A percentile compares a stretch with the other conserved stretches of the same genome.
Conservation (phyloP, 441 rosid species). For the Oxalis stricta region DNA sequence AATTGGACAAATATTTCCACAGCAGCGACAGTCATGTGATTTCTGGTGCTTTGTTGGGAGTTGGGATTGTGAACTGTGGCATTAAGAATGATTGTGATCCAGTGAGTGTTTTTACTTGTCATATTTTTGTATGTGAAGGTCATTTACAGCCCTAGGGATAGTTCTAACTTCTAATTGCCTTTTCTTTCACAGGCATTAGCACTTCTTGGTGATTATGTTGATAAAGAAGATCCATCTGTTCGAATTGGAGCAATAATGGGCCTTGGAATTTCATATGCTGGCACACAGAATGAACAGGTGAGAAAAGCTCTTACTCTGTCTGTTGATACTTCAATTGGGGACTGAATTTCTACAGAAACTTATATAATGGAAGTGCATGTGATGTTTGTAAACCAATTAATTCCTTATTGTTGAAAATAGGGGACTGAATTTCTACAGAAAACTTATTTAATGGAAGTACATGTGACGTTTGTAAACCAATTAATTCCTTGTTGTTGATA, state of each 20-base stretch:
- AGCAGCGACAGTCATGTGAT: constrained; percentile 66
- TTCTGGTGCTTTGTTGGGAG: constrained; percentile 90
- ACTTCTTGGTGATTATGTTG: constrained; percentile 52
- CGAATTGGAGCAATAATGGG: constrained; percentile 97
- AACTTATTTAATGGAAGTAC: not conserved
- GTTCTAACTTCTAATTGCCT: constrained; percentile 6
- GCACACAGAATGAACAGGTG: constrained; percentile 79
- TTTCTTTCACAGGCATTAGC: constrained; percentile 65
- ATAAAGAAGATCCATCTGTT: constrained; percentile 64
- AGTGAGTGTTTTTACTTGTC: constrained; percentile 29
- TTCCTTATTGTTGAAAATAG: too few relatives aligned
- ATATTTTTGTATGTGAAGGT: not conserved
- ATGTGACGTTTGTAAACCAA: not conserved
- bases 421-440: not conserved
- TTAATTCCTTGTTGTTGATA: not conserved
- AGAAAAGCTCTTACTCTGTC: constrained; percentile 5
- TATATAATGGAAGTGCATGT: not conserved
- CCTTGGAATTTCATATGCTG: constrained; percentile 92
- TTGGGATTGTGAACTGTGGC: constrained; percentile 84
- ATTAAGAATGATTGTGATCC: constrained; percentile 85
- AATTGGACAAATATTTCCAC: constrained; percentile 84
- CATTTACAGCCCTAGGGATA: not conserved
- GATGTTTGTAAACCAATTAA: not conserved
- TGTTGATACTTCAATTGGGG: not conserved
- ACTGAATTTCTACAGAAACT: not conserved